Conservation (phyloP, 352 stramenopile species). For the Phytopythium aichiense region DNA sequence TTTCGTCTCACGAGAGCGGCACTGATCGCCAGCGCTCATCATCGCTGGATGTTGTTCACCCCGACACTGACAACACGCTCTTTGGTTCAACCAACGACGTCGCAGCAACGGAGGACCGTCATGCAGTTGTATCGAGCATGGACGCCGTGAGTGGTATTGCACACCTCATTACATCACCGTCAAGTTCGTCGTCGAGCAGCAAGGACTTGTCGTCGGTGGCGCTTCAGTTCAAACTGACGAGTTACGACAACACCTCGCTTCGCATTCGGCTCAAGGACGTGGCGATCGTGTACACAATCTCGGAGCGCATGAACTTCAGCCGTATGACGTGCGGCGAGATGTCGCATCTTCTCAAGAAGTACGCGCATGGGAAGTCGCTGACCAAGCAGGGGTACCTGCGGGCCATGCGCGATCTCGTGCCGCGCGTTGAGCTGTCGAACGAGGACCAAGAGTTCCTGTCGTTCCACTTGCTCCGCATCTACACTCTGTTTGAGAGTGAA, state of each 20-base stretch:
- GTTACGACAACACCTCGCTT: constrained; percentile 74
- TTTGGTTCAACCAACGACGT: constrained; percentile 24
- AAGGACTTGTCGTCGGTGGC: constrained; percentile 72
- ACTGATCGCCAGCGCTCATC: constrained; percentile 27
- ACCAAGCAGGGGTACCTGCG: constrained; percentile 73
- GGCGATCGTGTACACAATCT: constrained; percentile 84
- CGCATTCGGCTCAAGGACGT: constrained; percentile 84
- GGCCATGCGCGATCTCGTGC: constrained; percentile 75
- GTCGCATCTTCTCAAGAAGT: constrained; percentile 64
- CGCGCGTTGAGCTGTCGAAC: constrained; percentile 64
- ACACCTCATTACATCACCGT: constrained; percentile 54
- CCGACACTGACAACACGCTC: constrained; percentile 36
- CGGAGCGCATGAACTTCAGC: constrained; percentile 80
- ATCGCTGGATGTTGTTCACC: constrained; percentile 41
- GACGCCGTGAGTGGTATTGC: constrained; percentile 54
- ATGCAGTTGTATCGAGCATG: constrained; percentile 40
- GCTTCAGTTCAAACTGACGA: constrained; percentile 86
- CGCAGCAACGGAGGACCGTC: constrained; percentile 21
- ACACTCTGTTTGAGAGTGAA: constrained; percentile 79
- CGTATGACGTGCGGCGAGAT: constrained; percentile 59
- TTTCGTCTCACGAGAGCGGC: constrained; percentile 62
- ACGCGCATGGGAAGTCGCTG: constrained; percentile 57
- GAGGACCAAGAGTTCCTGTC: constrained; percentile 87
- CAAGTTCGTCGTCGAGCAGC: constrained; percentile 28
- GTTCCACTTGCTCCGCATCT: constrained; percentile 82